Conservation (phyloP, 2,329 filamentous ascomycete species). For the Mollisiaceae sp. region DNA sequence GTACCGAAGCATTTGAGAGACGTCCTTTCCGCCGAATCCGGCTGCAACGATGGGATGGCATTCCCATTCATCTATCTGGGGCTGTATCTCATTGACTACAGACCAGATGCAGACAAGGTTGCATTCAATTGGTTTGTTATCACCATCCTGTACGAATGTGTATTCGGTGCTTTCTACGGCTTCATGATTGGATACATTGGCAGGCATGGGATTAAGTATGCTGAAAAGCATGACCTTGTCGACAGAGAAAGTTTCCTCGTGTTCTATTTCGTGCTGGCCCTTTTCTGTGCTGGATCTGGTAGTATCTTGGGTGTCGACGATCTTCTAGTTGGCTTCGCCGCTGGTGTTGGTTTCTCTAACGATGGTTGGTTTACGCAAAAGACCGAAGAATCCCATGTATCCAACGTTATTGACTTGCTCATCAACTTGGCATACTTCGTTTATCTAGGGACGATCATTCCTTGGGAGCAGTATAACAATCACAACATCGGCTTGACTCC, state of each 20-base stretch:
- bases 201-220: slow-evolving; percentile 85
- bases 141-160: slow-evolving; percentile 92
- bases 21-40: slow-evolving; percentile 92
- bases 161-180: slow-evolving; percentile 89
- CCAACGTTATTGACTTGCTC: slow-evolving; percentile 97
- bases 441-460: slow-evolving; percentile 95
- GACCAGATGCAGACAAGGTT: slow-evolving; percentile 70
- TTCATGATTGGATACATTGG: slow-evolving; percentile 88
- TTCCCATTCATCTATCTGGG: slow-evolving; percentile 97
- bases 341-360: slow-evolving; percentile 98
- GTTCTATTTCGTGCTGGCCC: slow-evolving; percentile 95
- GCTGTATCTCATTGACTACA: slow-evolving; percentile 86
- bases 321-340: slow-evolving; percentile 90
- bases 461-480: slow-evolving; percentile 90
- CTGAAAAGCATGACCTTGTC: slow-evolving; percentile 84
- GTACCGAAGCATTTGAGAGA: slow-evolving; percentile 98
- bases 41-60: slow-evolving; percentile 99
- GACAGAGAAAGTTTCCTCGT: slow-evolving; percentile 97
- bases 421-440: slow-evolving; percentile 99
- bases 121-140: slow-evolving; percentile 87
- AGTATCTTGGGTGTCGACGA: slow-evolving; percentile 92
- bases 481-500: slow-evolving; percentile 74
- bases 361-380: slow-evolving; percentile 99
- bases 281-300: slow-evolving; percentile 92
- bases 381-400: slow-evolving; percentile 97